Base-by-base conservation (phyloP, 441 rosid species). In the Mallotus repandus region DNA sequence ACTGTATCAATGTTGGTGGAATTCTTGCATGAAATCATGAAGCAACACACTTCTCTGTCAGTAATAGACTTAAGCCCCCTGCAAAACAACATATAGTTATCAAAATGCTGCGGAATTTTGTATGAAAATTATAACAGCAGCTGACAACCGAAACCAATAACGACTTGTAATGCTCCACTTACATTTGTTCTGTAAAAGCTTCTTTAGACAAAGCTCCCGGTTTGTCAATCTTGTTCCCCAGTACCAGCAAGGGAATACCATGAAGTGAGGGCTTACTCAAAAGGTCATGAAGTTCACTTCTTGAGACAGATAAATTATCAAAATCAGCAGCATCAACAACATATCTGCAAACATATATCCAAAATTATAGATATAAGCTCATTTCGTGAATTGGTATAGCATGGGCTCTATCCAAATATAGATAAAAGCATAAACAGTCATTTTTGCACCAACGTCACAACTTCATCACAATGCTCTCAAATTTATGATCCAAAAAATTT, bases 11-110 rank as follows among this genome's bases (percentile, higher is more conserved):
- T 93, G 89, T 96, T 91, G 74, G 93, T 68, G 0, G 97, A 91
- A 77, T 91, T 93, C 86, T 93, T 96, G 90, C 99, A 96, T 10
- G 99, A 96, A 76, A 96, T 90, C 99, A 96, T 87, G 69, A 88
- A 96, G 87, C 98, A 91, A 58, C 98, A 93, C 49, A 93, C 96
- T 82, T 96, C 98, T 85, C 98, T 84, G 43, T 91, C 97, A 19
- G 81, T 72, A 57, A 96, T 83, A 6, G 95, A 83, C 65, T 89
- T 90, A 29, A 96, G 93, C 69, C 92, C 97, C 84, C 99, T 96
- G 83, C 61, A 71, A 73, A 81, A 29, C 68, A 76, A 18, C 35
- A 10, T 45, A 63, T 12, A 8, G 14, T 32, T 10, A 7, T 29
- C 11, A 49, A 49, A 12, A 10, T 12, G 15, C 5, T 12, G 53